Conservation (phyloP, 2,329 filamentous ascomycete species). For the Fusarium keratoplasticum region DNA sequence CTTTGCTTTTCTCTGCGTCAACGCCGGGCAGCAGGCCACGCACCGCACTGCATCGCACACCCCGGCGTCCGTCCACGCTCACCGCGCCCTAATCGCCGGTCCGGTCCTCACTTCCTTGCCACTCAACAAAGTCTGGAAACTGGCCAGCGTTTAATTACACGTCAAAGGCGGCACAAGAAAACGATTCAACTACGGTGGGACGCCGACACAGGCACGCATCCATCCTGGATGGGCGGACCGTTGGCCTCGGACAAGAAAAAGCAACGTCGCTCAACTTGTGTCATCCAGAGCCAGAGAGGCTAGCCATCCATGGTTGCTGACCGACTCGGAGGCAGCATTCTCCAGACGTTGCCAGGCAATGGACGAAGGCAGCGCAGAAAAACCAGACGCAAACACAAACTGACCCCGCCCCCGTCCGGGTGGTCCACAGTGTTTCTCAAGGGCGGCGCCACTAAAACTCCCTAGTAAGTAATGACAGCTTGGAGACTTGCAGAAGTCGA, state of each 20-base stretch:
- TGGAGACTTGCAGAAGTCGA: conserved; percentile 47
- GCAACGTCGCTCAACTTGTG: background rate
- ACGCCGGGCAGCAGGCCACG: conserved; percentile 9
- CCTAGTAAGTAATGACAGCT: conserved; percentile 41
- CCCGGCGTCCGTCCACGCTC: conserved; percentile 7
- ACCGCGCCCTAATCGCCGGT: conserved; percentile 19
- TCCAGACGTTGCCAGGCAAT: conserved; percentile 4
- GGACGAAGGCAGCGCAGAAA: background rate
- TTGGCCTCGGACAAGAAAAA: background rate
- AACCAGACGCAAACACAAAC: conserved; percentile 13
- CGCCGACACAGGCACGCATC: background rate
- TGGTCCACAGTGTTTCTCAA: conserved; percentile 37
- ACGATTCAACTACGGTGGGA: conserved; percentile 6
- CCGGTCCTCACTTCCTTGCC: conserved; percentile 25
- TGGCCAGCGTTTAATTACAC: conserved; percentile 7
- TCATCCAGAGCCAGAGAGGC: background rate
- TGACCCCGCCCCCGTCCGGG: conserved; percentile 36
- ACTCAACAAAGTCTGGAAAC: conserved; percentile 19
- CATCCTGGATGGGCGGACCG: background rate
- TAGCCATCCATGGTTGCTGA: background rate
- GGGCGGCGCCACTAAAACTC: conserved; percentile 40
- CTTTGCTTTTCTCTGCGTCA: conserved; percentile 39
- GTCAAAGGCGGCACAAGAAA: conserved; percentile 11
- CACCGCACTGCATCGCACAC: conserved; percentile 2
- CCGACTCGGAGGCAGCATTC: conserved; percentile 5